Evolutionary conservation across 768 basidiomycete species (phyloP).

Genomic region (Mycena filopes): DNA sequence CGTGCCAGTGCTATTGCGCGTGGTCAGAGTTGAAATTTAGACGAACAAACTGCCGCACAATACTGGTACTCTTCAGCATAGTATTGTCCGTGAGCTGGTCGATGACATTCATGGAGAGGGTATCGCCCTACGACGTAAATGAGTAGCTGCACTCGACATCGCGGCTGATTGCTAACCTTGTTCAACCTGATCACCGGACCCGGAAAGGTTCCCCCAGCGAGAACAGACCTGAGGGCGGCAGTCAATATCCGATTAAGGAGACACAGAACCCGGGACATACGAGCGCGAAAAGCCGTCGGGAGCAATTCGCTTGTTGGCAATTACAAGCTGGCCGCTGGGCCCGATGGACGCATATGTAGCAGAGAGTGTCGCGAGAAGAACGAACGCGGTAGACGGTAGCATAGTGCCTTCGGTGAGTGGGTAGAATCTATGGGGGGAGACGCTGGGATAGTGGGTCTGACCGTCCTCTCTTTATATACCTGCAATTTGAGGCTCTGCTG

Average conservation of each 20-base stretch:
- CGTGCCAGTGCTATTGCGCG: slow-evolving; percentile 62
- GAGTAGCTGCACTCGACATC: background rate
- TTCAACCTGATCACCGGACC: slow-evolving; percentile 54
- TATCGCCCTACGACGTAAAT: slow-evolving; percentile 40
- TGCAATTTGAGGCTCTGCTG: no score
- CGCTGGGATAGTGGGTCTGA: background rate
- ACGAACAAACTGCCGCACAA: slow-evolving; percentile 38
- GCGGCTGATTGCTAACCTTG: slow-evolving; percentile 39
- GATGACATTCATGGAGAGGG: slow-evolving; percentile 55
- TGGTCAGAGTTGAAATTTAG: background rate
- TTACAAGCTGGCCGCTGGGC: slow-evolving; percentile 2
- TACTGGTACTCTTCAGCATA: slow-evolving; percentile 43
- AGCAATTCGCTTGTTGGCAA: slow-evolving; percentile 22
- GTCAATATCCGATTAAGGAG: background rate
- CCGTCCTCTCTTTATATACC: background rate
- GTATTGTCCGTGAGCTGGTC: slow-evolving; percentile 54
- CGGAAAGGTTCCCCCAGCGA: slow-evolving; percentile 59
- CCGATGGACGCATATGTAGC: slow-evolving; percentile 10
- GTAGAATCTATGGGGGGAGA: background rate
- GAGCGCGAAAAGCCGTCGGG: slow-evolving; percentile 27
- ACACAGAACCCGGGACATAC: background rate
- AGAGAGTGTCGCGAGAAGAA: slow-evolving; percentile 4
- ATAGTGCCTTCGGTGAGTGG: background rate
- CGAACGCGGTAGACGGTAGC: background rate
- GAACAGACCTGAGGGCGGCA: slow-evolving; percentile 44